Evolutionary conservation across 1,284 basidiomycete genomes (phyloP), one percentile per base, ranked within the genome.

Genomic region (Trametes hirsuta): DNA sequence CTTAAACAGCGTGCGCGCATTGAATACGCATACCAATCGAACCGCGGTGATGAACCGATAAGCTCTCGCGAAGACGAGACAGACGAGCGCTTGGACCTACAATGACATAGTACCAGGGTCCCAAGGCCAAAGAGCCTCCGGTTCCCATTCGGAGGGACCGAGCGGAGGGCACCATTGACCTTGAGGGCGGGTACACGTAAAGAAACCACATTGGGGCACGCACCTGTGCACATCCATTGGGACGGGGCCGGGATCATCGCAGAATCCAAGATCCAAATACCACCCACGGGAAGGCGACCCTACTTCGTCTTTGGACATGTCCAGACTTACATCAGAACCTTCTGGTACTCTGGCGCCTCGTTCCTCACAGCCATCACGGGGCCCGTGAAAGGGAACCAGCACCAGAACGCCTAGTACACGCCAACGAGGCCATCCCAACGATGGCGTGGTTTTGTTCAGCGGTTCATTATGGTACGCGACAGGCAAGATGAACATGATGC

Each of bases 371-470:
- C 75, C 55, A 62, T 68, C 21, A 76, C 72, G 4, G 74, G 71
- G 0, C 76, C 76, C 11, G 45, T 44, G 61, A 76, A 77, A 46
- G 66, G 69, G 34, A 54, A 64, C 15, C 70, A 63, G 0, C 75
- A 76, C 75, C 81, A 83, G 35, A 72, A 55, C 2, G 74, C 25
- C 82, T 80, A 81, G n/a, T 75, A 77, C 1, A 74, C 37, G 6
- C 68, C 68, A 9, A 84, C 76, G 42, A 82, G 65, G 18, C 44
- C 18, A 79, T 63, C 3, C 81, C 81, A 0, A 85, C 78, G 47
- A 84, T 73, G 2, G 84, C 76, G 64, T 87, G 71, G 88, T 88
- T 86, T 88, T 88, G 72, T 85, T 84, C 56, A 78, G 67, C 47
- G 76, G 64, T n/a, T 76, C 83, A 34, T 85, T 84, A 1, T 86